Percentiles rank a stretch among this genome's conserved stretches.
These are phyloP conservation scores for Fusarium protoensiforme DNA, from an alignment of 2,329 filamentous ascomycete genomes.

Conservation along the genomic window DNA sequence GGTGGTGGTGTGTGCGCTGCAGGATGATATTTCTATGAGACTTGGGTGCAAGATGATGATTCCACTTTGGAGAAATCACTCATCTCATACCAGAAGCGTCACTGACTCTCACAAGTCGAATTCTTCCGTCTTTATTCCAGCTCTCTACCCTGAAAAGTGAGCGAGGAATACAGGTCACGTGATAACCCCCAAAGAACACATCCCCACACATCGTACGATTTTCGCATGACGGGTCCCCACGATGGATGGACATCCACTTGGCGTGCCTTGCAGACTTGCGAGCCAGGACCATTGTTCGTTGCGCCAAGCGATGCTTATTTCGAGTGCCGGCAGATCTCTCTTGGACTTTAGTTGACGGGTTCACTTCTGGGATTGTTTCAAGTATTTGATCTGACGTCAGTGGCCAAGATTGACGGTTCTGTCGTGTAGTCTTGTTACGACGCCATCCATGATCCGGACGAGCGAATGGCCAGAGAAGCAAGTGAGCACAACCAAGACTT, in stretches of 20 bases:
- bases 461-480: neutral
- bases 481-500: neutral
- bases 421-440: neutral
- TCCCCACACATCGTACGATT: conserved; percentile 41
- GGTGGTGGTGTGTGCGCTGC: neutral
- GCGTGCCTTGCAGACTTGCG: conserved; percentile 13
- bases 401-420: neutral
- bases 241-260: conserved; percentile 3
- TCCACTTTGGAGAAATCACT: neutral
- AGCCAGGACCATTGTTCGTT: neutral
- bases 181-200: conserved; percentile 27
- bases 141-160: neutral
- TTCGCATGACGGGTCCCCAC: conserved; percentile 26
- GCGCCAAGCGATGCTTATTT: conserved; percentile 1
- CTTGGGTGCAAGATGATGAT: neutral
- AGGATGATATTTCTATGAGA: neutral
- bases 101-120: neutral
- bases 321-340: conserved; percentile 6
- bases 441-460: neutral
- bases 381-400: neutral
- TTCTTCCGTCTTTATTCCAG: neutral
- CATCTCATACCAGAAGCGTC: neutral
- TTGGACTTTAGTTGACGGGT: neutral
- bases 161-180: conserved; percentile 4
- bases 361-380: neutral